A percentile compares a stretch with the other conserved stretches of the same genome.
These are phyloP conservation scores for Nothophaeocryptopus gaeumannii DNA, from an alignment of 2,329 filamentous ascomycete genomes.

Conservation along the genomic window DNA sequence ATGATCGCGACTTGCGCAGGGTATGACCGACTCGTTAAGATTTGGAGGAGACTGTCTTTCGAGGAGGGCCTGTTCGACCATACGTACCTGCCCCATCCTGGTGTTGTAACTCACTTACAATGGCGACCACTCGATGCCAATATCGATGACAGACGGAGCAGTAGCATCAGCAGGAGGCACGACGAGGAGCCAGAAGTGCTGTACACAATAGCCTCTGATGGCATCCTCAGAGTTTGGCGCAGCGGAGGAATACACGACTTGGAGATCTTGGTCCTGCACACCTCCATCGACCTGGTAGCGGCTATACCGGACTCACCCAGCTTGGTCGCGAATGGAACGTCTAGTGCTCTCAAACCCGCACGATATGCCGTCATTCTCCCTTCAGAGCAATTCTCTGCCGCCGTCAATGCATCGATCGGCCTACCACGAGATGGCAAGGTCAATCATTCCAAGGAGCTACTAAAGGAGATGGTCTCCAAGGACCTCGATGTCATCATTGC, in stretches of 20 bases:
- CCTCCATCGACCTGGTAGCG: conserved; percentile 70
- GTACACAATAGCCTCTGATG: conserved; percentile 83
- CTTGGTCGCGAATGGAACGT: conserved; percentile 48
- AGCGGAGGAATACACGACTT: conserved; percentile 68
- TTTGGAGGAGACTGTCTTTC: conserved; percentile 87
- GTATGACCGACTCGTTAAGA: conserved; percentile 80
- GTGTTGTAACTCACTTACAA: conserved; percentile 73
- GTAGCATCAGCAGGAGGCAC: conserved; percentile 27
- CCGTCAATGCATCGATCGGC: conserved; percentile 56
- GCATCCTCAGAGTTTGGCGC: conserved; percentile 78
- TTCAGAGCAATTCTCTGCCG: conserved; percentile 72
- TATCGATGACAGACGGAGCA: conserved; percentile 58
- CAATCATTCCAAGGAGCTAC: conserved; percentile 73
- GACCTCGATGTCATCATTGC: conserved; percentile 84
- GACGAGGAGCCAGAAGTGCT: conserved; percentile 68
- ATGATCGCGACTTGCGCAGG: conserved; percentile 78
- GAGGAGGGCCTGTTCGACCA: conserved; percentile 88
- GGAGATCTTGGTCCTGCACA: conserved; percentile 75
- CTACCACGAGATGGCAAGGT: conserved; percentile 42
- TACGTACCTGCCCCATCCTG: conserved; percentile 82
- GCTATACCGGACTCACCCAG: conserved; percentile 53
- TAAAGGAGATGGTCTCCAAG: conserved; percentile 81
- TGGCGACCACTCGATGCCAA: conserved; percentile 71
- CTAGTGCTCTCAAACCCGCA: conserved; percentile 40
- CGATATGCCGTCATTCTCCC: conserved; percentile 80